Conservation (phyloP, 192 early-diverging fungal species). For the Gaertneriomyces sp. region DNA sequence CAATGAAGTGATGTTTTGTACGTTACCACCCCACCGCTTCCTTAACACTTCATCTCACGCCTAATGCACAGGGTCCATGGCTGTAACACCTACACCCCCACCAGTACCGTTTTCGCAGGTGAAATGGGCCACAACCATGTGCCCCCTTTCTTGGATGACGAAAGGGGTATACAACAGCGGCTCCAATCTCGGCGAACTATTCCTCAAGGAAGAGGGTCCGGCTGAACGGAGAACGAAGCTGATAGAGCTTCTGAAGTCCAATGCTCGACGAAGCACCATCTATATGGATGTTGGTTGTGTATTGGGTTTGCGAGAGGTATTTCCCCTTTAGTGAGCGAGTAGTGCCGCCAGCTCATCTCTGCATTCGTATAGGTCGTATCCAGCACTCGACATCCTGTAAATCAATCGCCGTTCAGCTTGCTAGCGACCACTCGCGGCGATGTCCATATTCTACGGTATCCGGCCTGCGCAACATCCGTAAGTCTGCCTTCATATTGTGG, state of each 20-base stretch:
- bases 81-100: neutral
- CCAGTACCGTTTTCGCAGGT: slow-evolving; percentile 22
- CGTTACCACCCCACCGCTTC: neutral
- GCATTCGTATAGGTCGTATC: neutral
- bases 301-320: slow-evolving; percentile 28
- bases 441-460: slow-evolving; percentile 25
- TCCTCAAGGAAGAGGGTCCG: neutral
- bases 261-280: slow-evolving; percentile 4
- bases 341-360: neutral
- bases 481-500: neutral
- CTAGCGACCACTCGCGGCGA: slow-evolving; percentile 20
- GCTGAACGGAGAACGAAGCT: slow-evolving; percentile 4
- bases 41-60: neutral
- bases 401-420: slow-evolving; percentile 1
- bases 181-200: neutral
- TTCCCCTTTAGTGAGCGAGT: neutral
- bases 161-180: slow-evolving; percentile 27
- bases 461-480: slow-evolving; percentile 17
- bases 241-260: slow-evolving; percentile 2
- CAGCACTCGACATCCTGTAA: neutral
- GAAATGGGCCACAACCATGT: slow-evolving; percentile 25
- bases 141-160: slow-evolving; percentile 24
- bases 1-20: slow-evolving; percentile 37
- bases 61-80: slow-evolving; percentile 23
- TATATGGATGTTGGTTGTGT: slow-evolving; percentile 10